Conservation (phyloP, 2,329 filamentous ascomycete genomes). For the Herpotrichia juniperi region DNA sequence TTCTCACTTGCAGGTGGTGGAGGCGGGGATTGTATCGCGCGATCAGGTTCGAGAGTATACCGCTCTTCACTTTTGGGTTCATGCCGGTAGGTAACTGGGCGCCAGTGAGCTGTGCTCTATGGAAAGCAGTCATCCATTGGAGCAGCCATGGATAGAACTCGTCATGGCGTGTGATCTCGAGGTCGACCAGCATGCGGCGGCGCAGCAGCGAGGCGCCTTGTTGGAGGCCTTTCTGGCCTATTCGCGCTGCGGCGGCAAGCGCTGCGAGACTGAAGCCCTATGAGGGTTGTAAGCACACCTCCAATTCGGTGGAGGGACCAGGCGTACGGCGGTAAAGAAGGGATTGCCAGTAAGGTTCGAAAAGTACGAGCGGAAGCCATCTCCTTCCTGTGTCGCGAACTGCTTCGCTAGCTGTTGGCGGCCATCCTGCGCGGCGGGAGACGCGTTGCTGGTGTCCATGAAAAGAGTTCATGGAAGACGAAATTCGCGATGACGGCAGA, state of each 20-base stretch:
- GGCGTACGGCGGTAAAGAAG: constrained; percentile 61
- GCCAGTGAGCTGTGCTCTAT: constrained; percentile 64
- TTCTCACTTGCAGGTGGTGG: constrained; percentile 70
- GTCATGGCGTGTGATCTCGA: constrained; percentile 95
- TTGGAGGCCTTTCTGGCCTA: constrained; percentile 79
- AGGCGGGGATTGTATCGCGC: constrained; percentile 64
- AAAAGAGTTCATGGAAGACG: constrained; percentile 3
- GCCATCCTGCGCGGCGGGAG: constrained; percentile 31
- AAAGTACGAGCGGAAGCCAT: constrained; percentile 48
- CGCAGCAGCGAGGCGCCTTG: constrained; percentile 76
- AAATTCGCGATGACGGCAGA: no score
- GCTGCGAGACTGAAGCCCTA: constrained; percentile 88
- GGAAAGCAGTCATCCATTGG: constrained; percentile 89
- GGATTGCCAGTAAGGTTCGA: constrained; percentile 57
- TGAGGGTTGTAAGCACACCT: constrained; percentile 37
- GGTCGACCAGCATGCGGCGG: constrained; percentile 86
- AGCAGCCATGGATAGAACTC: constrained; percentile 93
- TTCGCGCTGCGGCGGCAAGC: constrained; percentile 79
- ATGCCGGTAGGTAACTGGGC: constrained; percentile 27
- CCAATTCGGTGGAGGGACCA: constrained; percentile 48
- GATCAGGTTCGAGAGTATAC: constrained; percentile 60
- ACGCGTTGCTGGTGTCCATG: constrained; percentile 46
- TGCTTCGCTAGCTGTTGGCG: constrained; percentile 46
- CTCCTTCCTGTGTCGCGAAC: constrained; percentile 29
- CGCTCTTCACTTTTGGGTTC: constrained; percentile 25